Percentiles rank a stretch among this genome's conserved stretches.
These are phyloP conservation scores for Leccinum subrobustum DNA, from an alignment of 1,284 basidiomycete species.

Conservation along the genomic window DNA sequence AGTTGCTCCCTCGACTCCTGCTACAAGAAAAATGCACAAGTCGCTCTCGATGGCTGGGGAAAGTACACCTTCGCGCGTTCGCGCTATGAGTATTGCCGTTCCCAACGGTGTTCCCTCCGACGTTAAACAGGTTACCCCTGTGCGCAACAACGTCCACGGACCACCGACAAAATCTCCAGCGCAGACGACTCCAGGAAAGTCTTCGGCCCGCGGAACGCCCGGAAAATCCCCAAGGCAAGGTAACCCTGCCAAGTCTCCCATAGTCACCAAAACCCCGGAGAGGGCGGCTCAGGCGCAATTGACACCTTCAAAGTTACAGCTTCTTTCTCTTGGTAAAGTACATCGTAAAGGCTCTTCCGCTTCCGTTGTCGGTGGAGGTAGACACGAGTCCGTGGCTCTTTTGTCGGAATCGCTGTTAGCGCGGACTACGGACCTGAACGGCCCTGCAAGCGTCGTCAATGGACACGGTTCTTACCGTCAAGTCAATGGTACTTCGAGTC, in stretches of 20 bases:
- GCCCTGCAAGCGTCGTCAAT: slow-evolving; percentile 19
- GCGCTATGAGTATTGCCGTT: slow-evolving; percentile 24
- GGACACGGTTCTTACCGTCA: slow-evolving; percentile 21
- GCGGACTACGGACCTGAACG: slow-evolving; percentile 14
- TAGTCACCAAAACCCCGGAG: slow-evolving; percentile 20
- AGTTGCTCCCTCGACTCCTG: slow-evolving; percentile 26
- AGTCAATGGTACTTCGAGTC: slow-evolving; percentile 24
- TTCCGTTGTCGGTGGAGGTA: slow-evolving; percentile 18
- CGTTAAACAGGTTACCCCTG: slow-evolving; percentile 17
- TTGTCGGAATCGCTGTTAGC: slow-evolving; percentile 29
- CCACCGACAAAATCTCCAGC: slow-evolving; percentile 14
- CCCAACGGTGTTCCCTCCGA: slow-evolving; percentile 1
- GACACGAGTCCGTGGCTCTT: slow-evolving; percentile 15
- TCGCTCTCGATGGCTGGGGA: slow-evolving; percentile 15
- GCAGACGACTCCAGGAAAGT: slow-evolving; percentile 23
- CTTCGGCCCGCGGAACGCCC: slow-evolving; percentile 16
- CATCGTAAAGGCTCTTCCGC: slow-evolving; percentile 27
- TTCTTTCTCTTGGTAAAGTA: slow-evolving; percentile 17
- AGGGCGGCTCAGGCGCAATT: slow-evolving; percentile 16
- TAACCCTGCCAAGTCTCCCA: slow-evolving; percentile 27
- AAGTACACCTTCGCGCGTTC: slow-evolving; percentile 18
- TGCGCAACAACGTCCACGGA: slow-evolving; percentile 13
- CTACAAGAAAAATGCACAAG: slow-evolving; percentile 16
- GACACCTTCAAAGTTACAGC: slow-evolving; percentile 21
- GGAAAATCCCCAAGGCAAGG: slow-evolving; percentile 20